Evolutionary conservation across 2,329 filamentous ascomycete genomes (phyloP).

Genomic region (Fusarium multiceps): DNA sequence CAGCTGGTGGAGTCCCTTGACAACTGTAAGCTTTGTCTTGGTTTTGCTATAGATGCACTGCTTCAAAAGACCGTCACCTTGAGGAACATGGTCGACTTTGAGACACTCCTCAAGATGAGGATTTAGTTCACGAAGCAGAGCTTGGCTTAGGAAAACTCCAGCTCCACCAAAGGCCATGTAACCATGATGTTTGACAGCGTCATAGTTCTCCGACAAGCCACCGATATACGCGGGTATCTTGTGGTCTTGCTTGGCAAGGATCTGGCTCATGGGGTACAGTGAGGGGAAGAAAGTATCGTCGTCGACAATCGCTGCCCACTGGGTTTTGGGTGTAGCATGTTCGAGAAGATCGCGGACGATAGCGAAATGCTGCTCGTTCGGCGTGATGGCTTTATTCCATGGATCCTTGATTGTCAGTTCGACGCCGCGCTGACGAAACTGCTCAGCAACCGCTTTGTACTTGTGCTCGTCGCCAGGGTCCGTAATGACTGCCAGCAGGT

Average conservation of each 20-base stretch:
- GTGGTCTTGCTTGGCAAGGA: slow-evolving; percentile 61
- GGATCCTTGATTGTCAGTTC: slow-evolving; percentile 51
- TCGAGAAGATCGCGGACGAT: slow-evolving; percentile 63
- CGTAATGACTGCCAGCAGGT: slow-evolving; percentile 63
- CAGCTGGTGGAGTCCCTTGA: slow-evolving; percentile 68
- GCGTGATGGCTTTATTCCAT: slow-evolving; percentile 50
- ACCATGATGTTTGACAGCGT: slow-evolving; percentile 63
- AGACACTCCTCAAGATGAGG: slow-evolving; percentile 62
- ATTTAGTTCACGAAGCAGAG: slow-evolving; percentile 61
- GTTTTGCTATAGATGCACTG: slow-evolving; percentile 68
- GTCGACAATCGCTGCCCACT: slow-evolving; percentile 69
- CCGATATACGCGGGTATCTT: slow-evolving; percentile 64
- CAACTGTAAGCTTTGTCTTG: slow-evolving; percentile 62
- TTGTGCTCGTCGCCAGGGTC: slow-evolving; percentile 53
- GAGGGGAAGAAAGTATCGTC: slow-evolving; percentile 73
- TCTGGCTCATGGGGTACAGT: slow-evolving; percentile 61
- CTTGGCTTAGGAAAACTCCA: slow-evolving; percentile 67
- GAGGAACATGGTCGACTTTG: slow-evolving; percentile 41
- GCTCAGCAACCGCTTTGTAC: slow-evolving; percentile 46
- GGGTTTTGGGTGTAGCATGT: slow-evolving; percentile 56
- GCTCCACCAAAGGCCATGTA: slow-evolving; percentile 71
- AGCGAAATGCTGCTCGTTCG: slow-evolving; percentile 68
- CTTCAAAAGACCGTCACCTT: slow-evolving; percentile 67
- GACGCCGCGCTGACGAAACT: slow-evolving; percentile 49
- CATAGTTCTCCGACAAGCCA: slow-evolving; percentile 66